Conservation (phyloP, 352 stramenopile species). For the Blastocystis sp. region DNA sequence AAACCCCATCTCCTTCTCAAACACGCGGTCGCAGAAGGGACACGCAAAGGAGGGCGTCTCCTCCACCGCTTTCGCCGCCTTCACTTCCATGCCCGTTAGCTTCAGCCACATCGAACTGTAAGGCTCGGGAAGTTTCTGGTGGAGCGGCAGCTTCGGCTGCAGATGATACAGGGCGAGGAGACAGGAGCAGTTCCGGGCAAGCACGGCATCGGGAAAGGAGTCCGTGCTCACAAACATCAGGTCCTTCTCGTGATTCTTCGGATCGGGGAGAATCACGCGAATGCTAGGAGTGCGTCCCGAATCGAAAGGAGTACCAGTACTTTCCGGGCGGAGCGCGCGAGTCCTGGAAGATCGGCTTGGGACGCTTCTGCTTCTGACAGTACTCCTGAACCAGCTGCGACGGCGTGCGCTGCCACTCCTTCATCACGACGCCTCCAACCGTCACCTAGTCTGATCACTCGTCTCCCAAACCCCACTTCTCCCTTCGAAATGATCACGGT, state of each 20-base stretch:
- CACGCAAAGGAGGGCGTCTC: conserved; percentile 52
- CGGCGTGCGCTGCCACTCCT: conserved; percentile 83
- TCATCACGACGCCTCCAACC: conserved; percentile 74
- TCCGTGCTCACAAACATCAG: conserved; percentile 75
- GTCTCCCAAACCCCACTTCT: conserved; percentile 61
- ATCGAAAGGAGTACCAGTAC: conserved; percentile 59
- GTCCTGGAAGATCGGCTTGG: conserved; percentile 67
- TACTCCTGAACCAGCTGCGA: conserved; percentile 82
- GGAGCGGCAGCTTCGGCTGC: conserved; percentile 78
- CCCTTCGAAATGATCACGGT: conserved; percentile 72
- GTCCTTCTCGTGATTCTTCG: conserved; percentile 82
- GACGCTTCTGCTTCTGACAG: conserved; percentile 79
- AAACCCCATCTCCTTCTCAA: conserved; percentile 59
- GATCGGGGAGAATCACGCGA: conserved; percentile 75
- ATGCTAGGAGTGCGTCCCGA: conserved; percentile 58
- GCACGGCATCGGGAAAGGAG: conserved; percentile 58
- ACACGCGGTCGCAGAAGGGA: conserved; percentile 58
- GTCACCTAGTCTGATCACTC: conserved; percentile 59
- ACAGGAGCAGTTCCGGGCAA: conserved; percentile 77
- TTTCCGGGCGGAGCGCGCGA: conserved; percentile 61
- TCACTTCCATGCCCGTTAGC: conserved; percentile 35
- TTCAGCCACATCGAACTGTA: conserved; percentile 80
- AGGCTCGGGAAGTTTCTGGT: conserved; percentile 86
- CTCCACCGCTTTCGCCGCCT: conserved; percentile 40
- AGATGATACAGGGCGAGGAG: conserved; percentile 83